Evolutionary conservation across 805 yeast species (phyloP), one percentile per base, ranked within the genome.

Genomic region (Cephaloascus albidus): DNA sequence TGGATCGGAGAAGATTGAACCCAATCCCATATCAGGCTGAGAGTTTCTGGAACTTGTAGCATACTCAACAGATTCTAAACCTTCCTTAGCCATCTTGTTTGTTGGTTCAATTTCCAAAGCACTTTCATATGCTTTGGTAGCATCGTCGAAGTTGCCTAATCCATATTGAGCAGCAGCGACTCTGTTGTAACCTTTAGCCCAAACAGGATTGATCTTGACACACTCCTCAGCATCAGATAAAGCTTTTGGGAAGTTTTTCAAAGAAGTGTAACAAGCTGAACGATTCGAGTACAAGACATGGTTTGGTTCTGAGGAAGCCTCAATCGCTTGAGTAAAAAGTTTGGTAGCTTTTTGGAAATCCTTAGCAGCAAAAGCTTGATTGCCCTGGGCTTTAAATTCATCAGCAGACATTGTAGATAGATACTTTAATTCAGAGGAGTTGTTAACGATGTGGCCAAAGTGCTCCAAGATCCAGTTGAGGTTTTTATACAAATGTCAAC

Each of bases 141-240:
- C 93, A 18, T 76, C 84, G 23, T 84, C 88, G 37, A 81, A 72
- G 43, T 85, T 74, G 15, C 87, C 87, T 43, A 84, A 66, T n/a
- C 98, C 98, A 52, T 71, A 81, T 37, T 81, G 77, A 26, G 98
- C 98, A 47, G 97, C 89, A 43, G 86, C 99, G 30, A 84, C 83
- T 62, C 99, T 81, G 54, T 80, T 84, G 69, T 84, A 85, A 36
- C 97, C 98, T 63, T 93, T 93, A 18, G 96, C 88, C 97, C 97
- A 93, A 2, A 81, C 48, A 14, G 88, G 81, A 47, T 85, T 86
- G 62, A 88, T 78, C 52, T 76, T 72, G 39, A 84, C 79, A 63
- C 96, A 84, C 54, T 83, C 76, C 43, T 85, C 63, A 15, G 97
- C 98, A 60, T 93, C 98, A 36, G 70, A 66, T 43, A 87, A 68